Conservation (phyloP, 495 filamentous ascomycete genomes). For the Thozetella sp. region DNA sequence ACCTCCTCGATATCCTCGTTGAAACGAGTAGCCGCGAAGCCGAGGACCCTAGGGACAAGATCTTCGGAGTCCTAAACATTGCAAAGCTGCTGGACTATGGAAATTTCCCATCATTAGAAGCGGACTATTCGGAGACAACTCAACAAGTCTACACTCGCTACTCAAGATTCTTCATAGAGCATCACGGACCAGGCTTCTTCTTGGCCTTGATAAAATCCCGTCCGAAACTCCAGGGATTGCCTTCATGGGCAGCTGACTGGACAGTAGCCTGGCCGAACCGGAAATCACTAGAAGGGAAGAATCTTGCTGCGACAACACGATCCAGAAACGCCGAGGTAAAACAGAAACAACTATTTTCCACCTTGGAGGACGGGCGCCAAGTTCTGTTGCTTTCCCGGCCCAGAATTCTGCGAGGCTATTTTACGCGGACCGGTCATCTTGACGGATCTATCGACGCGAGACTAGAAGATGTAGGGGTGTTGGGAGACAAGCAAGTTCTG, state of each 20-base stretch:
- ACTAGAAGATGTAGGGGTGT: constrained; percentile 8
- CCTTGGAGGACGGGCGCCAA: not conserved
- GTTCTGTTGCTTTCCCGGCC: constrained; percentile 9
- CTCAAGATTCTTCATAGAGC: constrained; percentile 12
- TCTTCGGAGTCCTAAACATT: constrained; percentile 14
- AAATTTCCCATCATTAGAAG: not conserved
- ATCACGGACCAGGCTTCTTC: constrained; percentile 15
- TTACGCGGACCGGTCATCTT: constrained; percentile 10
- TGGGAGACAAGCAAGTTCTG: constrained; percentile 21
- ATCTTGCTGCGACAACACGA: constrained; percentile 3
- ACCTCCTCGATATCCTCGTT: constrained; percentile 11
- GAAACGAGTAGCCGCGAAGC: not conserved
- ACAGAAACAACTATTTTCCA: constrained; percentile 7
- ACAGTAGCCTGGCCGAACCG: constrained; percentile 16
- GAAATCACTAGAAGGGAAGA: constrained; percentile 3
- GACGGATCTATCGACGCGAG: constrained; percentile 4
- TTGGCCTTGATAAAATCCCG: constrained; percentile 13
- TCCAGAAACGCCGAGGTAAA: constrained; percentile 2
- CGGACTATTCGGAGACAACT: constrained; percentile 5
- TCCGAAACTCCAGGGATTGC: constrained; percentile 3
- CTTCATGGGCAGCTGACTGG: constrained; percentile 18
- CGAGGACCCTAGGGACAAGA: constrained; percentile 18
- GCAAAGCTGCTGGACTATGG: constrained; percentile 5
- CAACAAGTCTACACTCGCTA: constrained; percentile 8
- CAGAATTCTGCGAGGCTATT: constrained; percentile 15